Conservation (phyloP, 1,284 basidiomycete genomes). For the Mycena sp. region DNA sequence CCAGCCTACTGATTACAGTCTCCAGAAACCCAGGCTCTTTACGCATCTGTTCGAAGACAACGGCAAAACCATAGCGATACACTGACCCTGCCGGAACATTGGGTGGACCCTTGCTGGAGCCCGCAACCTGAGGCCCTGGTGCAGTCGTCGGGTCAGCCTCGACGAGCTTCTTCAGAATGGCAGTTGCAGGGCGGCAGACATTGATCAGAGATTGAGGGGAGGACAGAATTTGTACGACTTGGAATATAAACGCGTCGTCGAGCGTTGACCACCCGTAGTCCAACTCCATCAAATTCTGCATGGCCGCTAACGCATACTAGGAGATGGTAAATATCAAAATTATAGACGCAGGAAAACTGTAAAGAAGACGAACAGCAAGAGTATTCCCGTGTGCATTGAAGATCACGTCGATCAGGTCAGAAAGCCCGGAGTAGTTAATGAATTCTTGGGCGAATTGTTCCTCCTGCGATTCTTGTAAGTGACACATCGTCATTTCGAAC, state of each 20-base stretch:
- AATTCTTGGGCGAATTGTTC: constrained; percentile 91
- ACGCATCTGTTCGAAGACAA: constrained; percentile 86
- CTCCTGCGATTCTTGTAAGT: constrained; percentile 63
- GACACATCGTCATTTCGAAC: not conserved
- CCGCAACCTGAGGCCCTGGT: constrained; percentile 62
- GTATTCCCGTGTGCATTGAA: constrained; percentile 81
- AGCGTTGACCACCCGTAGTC: constrained; percentile 85
- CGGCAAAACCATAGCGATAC: constrained; percentile 83
- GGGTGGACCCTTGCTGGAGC: constrained; percentile 68
- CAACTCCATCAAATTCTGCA: constrained; percentile 89
- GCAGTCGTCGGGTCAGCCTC: constrained; percentile 79
- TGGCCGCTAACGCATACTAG: constrained; percentile 86
- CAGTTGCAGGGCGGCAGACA: constrained; percentile 95
- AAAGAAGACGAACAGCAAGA: constrained; percentile 68
- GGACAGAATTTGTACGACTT: constrained; percentile 85
- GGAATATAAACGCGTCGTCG: constrained; percentile 76
- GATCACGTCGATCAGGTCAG: constrained; percentile 81
- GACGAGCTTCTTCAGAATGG: constrained; percentile 89
- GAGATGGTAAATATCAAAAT: constrained; percentile 12
- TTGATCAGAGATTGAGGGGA: constrained; percentile 86
- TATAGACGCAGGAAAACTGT: constrained; percentile 7
- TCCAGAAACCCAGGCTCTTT: constrained; percentile 72
- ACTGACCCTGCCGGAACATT: constrained; percentile 68
- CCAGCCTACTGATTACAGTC: constrained; percentile 81
- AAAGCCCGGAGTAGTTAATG: constrained; percentile 79